These are phyloP conservation scores for Leccinum laetum DNA, from an alignment of 1,284 basidiomycete species.

Conservation along the genomic window DNA sequence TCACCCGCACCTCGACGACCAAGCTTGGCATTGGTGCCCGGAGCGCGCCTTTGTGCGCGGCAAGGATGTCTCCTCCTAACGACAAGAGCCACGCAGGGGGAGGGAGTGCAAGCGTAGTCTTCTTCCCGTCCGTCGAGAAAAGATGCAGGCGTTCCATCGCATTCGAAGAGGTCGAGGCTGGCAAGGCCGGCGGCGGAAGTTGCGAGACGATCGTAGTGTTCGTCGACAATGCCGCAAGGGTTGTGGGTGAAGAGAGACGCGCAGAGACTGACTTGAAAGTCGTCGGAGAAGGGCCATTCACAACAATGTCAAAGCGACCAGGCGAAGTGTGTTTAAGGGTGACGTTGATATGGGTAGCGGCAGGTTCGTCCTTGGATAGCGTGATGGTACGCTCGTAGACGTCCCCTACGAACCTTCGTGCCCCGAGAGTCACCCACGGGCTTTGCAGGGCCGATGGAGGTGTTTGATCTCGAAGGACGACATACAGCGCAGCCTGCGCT, in stretches of 20 bases:
- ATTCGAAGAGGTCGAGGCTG: slow-evolving; percentile 49
- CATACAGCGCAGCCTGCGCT: slow-evolving; percentile 78
- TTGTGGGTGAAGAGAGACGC: slow-evolving; percentile 49
- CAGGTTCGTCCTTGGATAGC: slow-evolving; percentile 52
- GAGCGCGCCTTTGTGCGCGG: slow-evolving; percentile 53
- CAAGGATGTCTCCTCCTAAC: slow-evolving; percentile 55
- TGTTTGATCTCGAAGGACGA: slow-evolving; percentile 66
- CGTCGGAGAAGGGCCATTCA: slow-evolving; percentile 39
- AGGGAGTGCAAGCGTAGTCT: slow-evolving; percentile 60
- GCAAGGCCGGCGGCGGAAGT: slow-evolving; percentile 47
- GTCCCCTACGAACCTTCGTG: slow-evolving; percentile 79
- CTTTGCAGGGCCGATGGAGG: slow-evolving; percentile 20
- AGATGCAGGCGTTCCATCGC: slow-evolving; percentile 72
- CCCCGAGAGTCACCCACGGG: slow-evolving; percentile 70
- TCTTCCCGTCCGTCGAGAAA: slow-evolving; percentile 54
- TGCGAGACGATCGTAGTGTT: slow-evolving; percentile 77
- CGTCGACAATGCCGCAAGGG: slow-evolving; percentile 45
- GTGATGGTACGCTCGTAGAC: slow-evolving; percentile 58
- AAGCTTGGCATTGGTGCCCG: slow-evolving; percentile 89
- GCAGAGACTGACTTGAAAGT: slow-evolving; percentile 55
- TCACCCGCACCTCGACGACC: slow-evolving; percentile 83
- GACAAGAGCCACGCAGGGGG: slow-evolving; percentile 68
- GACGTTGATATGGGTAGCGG: slow-evolving; percentile 42
- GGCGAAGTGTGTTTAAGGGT: slow-evolving; percentile 43
- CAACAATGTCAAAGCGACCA: slow-evolving; percentile 55